Percentiles rank a stretch among this genome's conserved stretches.
These are phyloP conservation scores for Cymodocea nodosa DNA, from an alignment of 116 monocot genomes.

Conservation along the genomic window DNA sequence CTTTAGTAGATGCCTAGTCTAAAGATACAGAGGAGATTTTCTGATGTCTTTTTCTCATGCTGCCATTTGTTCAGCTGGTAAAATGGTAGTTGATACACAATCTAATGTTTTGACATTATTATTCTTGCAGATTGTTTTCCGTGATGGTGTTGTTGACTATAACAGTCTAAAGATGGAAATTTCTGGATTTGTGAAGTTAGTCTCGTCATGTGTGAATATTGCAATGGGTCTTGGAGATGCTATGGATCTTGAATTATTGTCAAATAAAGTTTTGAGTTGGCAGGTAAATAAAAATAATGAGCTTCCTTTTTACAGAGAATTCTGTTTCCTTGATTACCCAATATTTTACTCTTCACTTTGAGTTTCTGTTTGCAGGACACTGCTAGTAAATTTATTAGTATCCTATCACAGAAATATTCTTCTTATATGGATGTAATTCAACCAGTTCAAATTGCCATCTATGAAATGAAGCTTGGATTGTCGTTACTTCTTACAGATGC, in stretches of 20 bases:
- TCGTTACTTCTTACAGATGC: slow-evolving; percentile 39
- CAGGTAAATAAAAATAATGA: slow-evolving; percentile 33
- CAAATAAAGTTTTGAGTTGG: slow-evolving; percentile 48
- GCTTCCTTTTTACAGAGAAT: not conserved
- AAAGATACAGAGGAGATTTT: too few species aligned
- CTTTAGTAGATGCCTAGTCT: too few species aligned
- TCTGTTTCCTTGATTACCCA: not conserved
- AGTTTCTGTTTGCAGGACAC: slow-evolving; percentile 28
- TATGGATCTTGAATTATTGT: not conserved
- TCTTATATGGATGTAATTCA: slow-evolving; percentile 74
- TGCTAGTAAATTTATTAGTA: slow-evolving; percentile 39
- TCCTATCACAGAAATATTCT: slow-evolving; percentile 50
- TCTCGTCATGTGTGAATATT: slow-evolving; percentile 1
- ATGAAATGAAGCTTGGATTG: slow-evolving; percentile 94
- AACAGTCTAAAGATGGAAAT: slow-evolving; percentile 37
- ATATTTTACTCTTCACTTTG: not conserved
- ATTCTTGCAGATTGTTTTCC: slow-evolving; percentile 67
- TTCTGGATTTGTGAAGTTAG: slow-evolving; percentile 24
- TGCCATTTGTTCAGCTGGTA: too few species aligned
- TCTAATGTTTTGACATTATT: not conserved
- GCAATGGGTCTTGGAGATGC: not conserved
- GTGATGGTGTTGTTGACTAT: slow-evolving; percentile 48
- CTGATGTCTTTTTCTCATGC: too few species aligned
- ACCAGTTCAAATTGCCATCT: slow-evolving; percentile 83
- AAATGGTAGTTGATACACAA: too few species aligned